Evolutionary conservation across 176 grass and related monocot species (phyloP).

Genomic region (Avena atlantica): DNA sequence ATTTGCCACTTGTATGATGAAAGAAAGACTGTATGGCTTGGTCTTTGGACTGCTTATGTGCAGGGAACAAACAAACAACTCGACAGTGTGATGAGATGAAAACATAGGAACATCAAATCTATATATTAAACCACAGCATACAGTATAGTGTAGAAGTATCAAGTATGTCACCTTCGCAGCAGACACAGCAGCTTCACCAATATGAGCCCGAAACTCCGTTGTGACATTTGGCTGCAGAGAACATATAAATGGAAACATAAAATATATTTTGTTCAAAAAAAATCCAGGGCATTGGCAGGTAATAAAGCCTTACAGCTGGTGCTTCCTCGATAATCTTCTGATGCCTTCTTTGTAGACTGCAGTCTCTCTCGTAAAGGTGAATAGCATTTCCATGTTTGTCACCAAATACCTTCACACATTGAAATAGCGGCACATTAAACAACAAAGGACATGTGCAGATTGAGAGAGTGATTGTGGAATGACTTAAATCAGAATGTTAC

Average conservation of each 20-base stretch:
- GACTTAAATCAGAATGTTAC: conserved; percentile 43
- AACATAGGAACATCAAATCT: not conserved
- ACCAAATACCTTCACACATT: conserved; percentile 73
- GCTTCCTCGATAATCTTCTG: conserved; percentile 99
- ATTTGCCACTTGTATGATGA: not conserved
- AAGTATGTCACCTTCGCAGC: conserved; percentile 79
- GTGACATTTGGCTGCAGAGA: conserved; percentile 80
- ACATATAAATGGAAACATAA: conserved; percentile 27
- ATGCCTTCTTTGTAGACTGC: conserved; percentile 96
- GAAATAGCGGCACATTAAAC: conserved; percentile 22
- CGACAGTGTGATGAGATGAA: conserved; percentile 3
- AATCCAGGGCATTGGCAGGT: conserved; percentile 11
- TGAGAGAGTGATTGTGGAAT: not conserved
- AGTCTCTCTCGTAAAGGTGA: conserved; percentile 95
- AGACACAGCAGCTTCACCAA: conserved; percentile 87
- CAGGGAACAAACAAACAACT: conserved; percentile 14
- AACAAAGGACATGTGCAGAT: not conserved
- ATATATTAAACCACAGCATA: conserved; percentile 7
- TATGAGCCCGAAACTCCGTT: conserved; percentile 69
- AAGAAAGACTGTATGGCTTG: not conserved
- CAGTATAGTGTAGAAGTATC: conserved; percentile 28
- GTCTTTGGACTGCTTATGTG: not conserved
- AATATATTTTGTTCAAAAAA: conserved; percentile 29
- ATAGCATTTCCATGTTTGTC: conserved; percentile 94
- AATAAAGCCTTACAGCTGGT: conserved; percentile 77